Base-by-base conservation (phyloP, 2,329 filamentous ascomycete genomes). In the Beauveria sp. region DNA sequence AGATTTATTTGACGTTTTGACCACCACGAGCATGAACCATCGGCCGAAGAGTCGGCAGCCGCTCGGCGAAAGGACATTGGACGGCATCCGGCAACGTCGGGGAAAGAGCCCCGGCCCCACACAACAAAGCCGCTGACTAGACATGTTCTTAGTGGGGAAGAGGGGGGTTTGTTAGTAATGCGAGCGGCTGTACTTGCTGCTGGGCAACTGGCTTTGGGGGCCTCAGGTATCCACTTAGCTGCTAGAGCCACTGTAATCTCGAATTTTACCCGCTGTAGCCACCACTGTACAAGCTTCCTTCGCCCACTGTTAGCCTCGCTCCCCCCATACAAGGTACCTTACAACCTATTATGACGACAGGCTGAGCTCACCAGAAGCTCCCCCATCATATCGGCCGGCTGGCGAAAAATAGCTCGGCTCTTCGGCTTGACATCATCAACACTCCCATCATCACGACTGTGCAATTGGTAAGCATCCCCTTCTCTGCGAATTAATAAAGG, bases 361-460 rank as follows among this genome's bases (percentile, higher is more conserved):
- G 51, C 55, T 59, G 61, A 59, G 51, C 61, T 62, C 55, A 62
- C 48, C 58, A 55, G 34, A 50, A 48, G 51, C 55, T 55, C 28
- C 43, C 40, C 44, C 34, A 55, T 26, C 50, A 37, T 37, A 53
- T 55, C 46, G 44, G 34, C 34, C 24, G 5, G 48, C 52, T 28
- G 55, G 44, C 30, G 41, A 62, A 55, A 55, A 51, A 48, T 44
- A 59, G 61, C 61, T 62, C 52, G 61, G 52, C 59, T 26, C 20
- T 61, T 54, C 53, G 52, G 55, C 52, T 57, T 56, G 58, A 56
- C 62, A 63, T 57, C 53, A 60, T 57, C 61, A 55, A 47, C 40
- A 30, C 28, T 41, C 18, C 30, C 22, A 43, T 41, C 44, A 48
- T 47, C 46, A 22, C 47, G 16, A 43, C 54, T n/a, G n/a, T 54